Evolutionary conservation across 2,329 filamentous ascomycete species (phyloP).

Genomic region (Fusarium ambrosium): DNA sequence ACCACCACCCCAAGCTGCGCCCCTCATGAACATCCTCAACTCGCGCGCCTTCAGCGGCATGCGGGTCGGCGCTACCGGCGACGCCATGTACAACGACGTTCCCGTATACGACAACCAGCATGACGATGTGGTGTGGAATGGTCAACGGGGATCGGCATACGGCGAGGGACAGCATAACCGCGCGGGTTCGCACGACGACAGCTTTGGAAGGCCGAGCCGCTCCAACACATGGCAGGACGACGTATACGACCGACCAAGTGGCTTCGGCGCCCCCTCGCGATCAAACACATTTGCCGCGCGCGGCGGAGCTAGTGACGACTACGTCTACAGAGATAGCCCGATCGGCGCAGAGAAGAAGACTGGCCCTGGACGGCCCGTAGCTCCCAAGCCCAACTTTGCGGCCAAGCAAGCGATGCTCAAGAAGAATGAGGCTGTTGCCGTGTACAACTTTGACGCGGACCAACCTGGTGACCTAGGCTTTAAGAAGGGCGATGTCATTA

Average conservation of each 20-base stretch:
- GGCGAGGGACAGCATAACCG: conserved; percentile 70
- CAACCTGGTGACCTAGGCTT: conserved; percentile 94
- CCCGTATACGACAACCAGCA: conserved; percentile 88
- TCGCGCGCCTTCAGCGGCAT: conserved; percentile 85
- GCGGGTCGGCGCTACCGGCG: conserved; percentile 61
- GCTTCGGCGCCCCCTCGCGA: conserved; percentile 57
- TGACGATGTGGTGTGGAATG: conserved; percentile 89
- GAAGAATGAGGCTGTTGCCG: conserved; percentile 87
- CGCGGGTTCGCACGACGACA: conserved; percentile 58
- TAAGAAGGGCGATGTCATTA: conserved; percentile 97
- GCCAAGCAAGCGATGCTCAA: conserved; percentile 68
- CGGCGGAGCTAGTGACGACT: conserved; percentile 62
- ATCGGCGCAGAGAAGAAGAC: conserved; percentile 55
- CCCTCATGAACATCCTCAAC: conserved; percentile 87
- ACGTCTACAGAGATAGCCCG: conserved; percentile 67
- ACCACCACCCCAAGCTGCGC: conserved; percentile 84
- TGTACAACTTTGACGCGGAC: conserved; percentile 95
- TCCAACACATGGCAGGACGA: conserved; percentile 83
- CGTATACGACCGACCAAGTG: conserved; percentile 73
- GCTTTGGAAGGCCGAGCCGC: conserved; percentile 70
- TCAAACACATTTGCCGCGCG: conserved; percentile 65
- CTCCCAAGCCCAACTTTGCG: conserved; percentile 88
- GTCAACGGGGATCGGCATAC: conserved; percentile 76
- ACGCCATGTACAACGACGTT: conserved; percentile 91
- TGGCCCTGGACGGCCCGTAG: conserved; percentile 83